phyloP scores from a whole-genome alignment of 108 stramenopile genomes.

The Nitzschia inconspicua region DNA sequence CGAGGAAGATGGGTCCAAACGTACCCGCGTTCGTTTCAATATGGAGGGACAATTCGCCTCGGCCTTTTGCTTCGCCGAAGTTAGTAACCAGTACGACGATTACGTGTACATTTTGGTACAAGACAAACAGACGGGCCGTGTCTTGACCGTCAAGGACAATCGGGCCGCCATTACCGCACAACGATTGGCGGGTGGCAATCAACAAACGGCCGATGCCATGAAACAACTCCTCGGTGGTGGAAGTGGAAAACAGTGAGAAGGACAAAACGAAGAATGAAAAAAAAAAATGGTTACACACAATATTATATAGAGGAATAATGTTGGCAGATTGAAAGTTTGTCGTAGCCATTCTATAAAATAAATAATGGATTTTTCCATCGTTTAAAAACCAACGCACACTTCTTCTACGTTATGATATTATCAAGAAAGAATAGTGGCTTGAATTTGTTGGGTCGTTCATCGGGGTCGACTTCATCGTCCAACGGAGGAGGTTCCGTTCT shows the following conservation, averaged over 20 bases:
- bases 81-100: conserved; percentile 80
- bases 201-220: conserved; percentile 48
- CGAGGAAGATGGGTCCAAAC: conserved; percentile 82
- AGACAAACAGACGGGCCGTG: conserved; percentile 80
- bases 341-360: too few species aligned
- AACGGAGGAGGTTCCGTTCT: too few species aligned
- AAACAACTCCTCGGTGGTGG: conserved; percentile 41
- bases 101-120: conserved; percentile 95
- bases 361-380: too few species aligned
- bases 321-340: too few species aligned
- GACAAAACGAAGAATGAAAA: too few species aligned
- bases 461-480: too few species aligned
- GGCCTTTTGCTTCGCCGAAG: conserved; percentile 89
- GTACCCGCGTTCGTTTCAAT: conserved; percentile 90
- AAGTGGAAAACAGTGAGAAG: too few species aligned
- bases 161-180: conserved; percentile 61
- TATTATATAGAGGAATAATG: too few species aligned
- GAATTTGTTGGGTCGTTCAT: conserved; percentile 1
- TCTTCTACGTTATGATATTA: conserved; percentile 24
- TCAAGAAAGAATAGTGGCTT: conserved; percentile 30
- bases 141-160: conserved; percentile 78
- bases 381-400: too few species aligned
- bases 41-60: conserved; percentile 84
- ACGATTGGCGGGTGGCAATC: conserved; percentile 62
- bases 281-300: too few species aligned